Evolutionary conservation across 2,329 filamentous ascomycete genomes (phyloP).

Genomic region (Botrytis byssoidea): DNA sequence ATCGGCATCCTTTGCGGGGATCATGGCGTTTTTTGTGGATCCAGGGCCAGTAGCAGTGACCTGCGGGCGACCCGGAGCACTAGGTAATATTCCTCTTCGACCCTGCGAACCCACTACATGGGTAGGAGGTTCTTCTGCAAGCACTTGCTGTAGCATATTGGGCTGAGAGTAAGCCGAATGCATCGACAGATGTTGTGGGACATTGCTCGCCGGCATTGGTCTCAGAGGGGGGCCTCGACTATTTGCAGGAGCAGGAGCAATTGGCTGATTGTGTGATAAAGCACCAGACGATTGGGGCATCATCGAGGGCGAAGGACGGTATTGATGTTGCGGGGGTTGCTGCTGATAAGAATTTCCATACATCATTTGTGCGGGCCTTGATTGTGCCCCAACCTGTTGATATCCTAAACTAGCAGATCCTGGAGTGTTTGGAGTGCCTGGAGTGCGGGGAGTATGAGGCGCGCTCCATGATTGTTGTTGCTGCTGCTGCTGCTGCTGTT

Average conservation of each 20-base stretch:
- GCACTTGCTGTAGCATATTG: constrained; percentile 55
- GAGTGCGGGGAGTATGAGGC: constrained; percentile 58
- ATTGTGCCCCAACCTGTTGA: constrained; percentile 50
- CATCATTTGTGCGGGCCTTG: constrained; percentile 35
- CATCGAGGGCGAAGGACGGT: constrained; percentile 58
- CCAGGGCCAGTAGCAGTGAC: constrained; percentile 69
- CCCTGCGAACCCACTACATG: constrained; percentile 96
- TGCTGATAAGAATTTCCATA: constrained; percentile 32
- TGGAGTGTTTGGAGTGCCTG: constrained; percentile 62
- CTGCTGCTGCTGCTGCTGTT: neutral
- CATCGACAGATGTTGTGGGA: constrained; percentile 46
- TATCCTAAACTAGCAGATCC: constrained; percentile 56
- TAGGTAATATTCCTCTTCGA: constrained; percentile 85
- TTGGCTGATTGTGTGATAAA: constrained; percentile 70
- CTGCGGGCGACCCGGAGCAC: constrained; percentile 80
- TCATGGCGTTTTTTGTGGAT: constrained; percentile 73
- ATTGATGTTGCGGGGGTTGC: constrained; percentile 39
- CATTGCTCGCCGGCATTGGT: constrained; percentile 65
- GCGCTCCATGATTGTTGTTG: constrained; percentile 48
- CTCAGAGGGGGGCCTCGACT: constrained; percentile 56
- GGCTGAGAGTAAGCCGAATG: constrained; percentile 59
- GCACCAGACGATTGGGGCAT: constrained; percentile 66
- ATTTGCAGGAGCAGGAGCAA: constrained; percentile 66
- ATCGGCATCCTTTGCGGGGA: constrained; percentile 92
- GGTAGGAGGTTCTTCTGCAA: constrained; percentile 67